Base-by-base conservation (phyloP, 2,329 filamentous ascomycete species). In the Ophiostoma novo-ulmi region DNA sequence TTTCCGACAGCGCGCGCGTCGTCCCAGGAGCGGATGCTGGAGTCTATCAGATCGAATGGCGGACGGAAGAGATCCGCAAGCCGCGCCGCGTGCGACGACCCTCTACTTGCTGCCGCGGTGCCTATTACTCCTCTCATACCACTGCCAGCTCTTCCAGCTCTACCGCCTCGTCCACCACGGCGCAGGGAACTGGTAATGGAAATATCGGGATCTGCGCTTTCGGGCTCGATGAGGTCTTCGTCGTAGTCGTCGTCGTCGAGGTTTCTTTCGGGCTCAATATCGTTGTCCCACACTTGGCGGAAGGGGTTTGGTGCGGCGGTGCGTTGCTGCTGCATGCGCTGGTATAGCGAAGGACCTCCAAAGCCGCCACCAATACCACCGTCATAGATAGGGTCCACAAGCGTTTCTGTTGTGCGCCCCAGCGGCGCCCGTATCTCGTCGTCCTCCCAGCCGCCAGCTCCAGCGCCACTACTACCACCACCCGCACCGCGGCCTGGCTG, bases 11-110 rank as follows among this genome's bases (percentile, higher is more conserved):
- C 87, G 70, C 95, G 88, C 17, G 93, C 95, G 71, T 90, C 86
- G 74, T 97, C 92, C 89, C 92, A 97, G n/a, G 88, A 82, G 1
- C 39, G 61, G 39, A 70, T 65, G 41, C 92, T 80, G 44, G 87
- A 87, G 31, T 88, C 88, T 83, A 99, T 97, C 63, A 99, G 82
- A 52, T 97, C 93, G 79, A 94, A 95, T 0, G 95, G 95, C 2
- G 95, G 95, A 55, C 94, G 87, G 80, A 96, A 99, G 73, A 99
- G 87, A 78, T 98, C 92, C 52, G 94, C 93, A 4, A 99, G 88
- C 76, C 92, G 88, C 78, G 74, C 71, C 2, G 36, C 35, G 22
- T 36, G 63, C 63, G 63, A 41, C 20, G 63, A 39, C 4, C 58
- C 22, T 63, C 58, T 11, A 35, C 26, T 63, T 35, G 58, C 5